These are phyloP conservation scores for Moesziomyces sp. DNA, from an alignment of 1,284 basidiomycete genomes.

Conservation along the genomic window DNA sequence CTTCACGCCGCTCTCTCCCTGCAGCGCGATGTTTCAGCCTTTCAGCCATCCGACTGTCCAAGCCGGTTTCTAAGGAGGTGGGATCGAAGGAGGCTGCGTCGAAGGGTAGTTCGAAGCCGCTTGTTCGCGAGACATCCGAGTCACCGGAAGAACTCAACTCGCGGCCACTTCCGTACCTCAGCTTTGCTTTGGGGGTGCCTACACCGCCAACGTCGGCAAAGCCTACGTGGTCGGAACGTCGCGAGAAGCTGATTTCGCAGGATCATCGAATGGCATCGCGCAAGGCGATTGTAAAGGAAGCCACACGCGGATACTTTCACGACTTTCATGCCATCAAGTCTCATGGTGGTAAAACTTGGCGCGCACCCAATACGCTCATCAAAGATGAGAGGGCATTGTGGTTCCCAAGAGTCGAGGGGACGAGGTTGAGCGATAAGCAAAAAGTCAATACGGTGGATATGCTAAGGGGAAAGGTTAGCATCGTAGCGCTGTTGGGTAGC, in stretches of 20 bases:
- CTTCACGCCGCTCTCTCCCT: no score
- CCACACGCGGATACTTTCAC: conserved; percentile 87
- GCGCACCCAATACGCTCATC: conserved; percentile 87
- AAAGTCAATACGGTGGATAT: conserved; percentile 82
- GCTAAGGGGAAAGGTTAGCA: conserved; percentile 79
- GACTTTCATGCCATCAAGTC: conserved; percentile 84
- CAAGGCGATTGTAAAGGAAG: conserved; percentile 76
- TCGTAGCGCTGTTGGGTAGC: conserved; percentile 83
- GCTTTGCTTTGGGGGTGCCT: conserved; percentile 79
- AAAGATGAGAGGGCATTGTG: conserved; percentile 74
- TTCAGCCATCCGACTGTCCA: no score
- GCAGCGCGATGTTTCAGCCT: no score
- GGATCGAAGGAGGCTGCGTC: no score
- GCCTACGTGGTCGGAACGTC: conserved; percentile 75
- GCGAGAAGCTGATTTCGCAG: conserved; percentile 77
- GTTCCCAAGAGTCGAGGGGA: conserved; percentile 88
- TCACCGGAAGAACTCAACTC: conserved; percentile 43
- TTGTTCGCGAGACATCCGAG: conserved; percentile 23
- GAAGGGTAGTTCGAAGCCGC: conserved; percentile 9
- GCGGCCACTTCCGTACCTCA: conserved; percentile 73
- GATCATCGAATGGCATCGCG: conserved; percentile 52
- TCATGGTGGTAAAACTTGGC: conserved; percentile 94
- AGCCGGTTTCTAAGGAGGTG: no score
- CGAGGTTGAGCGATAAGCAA: conserved; percentile 73
- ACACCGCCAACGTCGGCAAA: conserved; percentile 74